Percentiles rank a stretch among this genome's conserved stretches.
phyloP scores from a whole-genome alignment of 2,329 filamentous ascomycete species.

The Microcera coccophila region DNA sequence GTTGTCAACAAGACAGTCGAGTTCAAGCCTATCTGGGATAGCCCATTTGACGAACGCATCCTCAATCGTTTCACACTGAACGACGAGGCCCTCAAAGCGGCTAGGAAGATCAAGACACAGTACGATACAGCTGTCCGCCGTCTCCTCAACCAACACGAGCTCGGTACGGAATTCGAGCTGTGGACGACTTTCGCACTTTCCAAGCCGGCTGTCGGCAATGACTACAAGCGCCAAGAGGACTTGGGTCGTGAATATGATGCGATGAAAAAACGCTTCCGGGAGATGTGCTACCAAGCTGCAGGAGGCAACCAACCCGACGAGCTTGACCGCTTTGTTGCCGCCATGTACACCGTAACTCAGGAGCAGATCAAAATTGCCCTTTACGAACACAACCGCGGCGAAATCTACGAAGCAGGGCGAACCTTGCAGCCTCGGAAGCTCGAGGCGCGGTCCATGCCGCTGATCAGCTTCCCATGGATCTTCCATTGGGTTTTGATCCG shows the following conservation, averaged over 20 bases:
- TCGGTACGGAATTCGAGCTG: slow-evolving; percentile 85
- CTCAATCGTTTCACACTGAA: slow-evolving; percentile 57
- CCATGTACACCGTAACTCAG: slow-evolving; percentile 82
- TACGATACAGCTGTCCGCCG: slow-evolving; percentile 76
- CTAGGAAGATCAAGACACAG: slow-evolving; percentile 63
- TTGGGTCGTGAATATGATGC: slow-evolving; percentile 64
- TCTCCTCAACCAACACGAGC: slow-evolving; percentile 79
- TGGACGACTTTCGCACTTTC: slow-evolving; percentile 81
- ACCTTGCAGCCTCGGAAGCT: slow-evolving; percentile 16
- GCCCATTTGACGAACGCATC: slow-evolving; percentile 73
- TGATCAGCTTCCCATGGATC: slow-evolving; percentile 94
- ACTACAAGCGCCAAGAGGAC: slow-evolving; percentile 85
- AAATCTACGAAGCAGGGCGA: slow-evolving; percentile 34
- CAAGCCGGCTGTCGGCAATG: slow-evolving; percentile 65
- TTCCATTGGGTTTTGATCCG: slow-evolving; percentile 59
- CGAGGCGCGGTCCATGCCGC: slow-evolving; percentile 57
- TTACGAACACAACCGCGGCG: slow-evolving; percentile 35
- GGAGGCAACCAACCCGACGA: slow-evolving; percentile 55
- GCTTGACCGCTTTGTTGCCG: slow-evolving; percentile 71
- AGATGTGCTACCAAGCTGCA: slow-evolving; percentile 61
- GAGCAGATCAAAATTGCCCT: slow-evolving; percentile 62
- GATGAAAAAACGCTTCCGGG: slow-evolving; percentile 66
- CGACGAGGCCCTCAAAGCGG: slow-evolving; percentile 53
- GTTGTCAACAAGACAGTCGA: slow-evolving; percentile 54
- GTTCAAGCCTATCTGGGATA: slow-evolving; percentile 69